These are phyloP conservation scores for Penicillium fuscoglaucum DNA, from an alignment of 2,329 filamentous ascomycete species.

Conservation along the genomic window DNA sequence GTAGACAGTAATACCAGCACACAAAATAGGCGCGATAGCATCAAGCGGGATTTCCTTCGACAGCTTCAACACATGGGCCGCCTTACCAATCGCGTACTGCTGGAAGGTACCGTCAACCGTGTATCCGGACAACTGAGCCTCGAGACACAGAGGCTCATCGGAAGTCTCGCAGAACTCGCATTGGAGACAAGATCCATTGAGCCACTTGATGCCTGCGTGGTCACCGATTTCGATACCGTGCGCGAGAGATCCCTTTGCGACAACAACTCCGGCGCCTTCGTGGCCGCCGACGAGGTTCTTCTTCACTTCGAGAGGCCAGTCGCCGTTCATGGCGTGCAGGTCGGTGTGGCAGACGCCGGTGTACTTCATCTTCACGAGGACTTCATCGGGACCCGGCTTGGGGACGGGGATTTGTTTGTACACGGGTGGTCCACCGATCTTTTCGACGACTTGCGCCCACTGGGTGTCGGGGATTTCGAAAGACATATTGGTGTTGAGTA, in stretches of 20 bases:
- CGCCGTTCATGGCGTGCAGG: constrained; percentile 76
- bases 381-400: constrained; percentile 81
- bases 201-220: constrained; percentile 85
- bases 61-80: constrained; percentile 78
- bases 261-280: constrained; percentile 77
- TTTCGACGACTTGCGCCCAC: constrained; percentile 88
- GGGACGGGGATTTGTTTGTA: constrained; percentile 68
- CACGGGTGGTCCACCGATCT: constrained; percentile 67
- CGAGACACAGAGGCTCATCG: constrained; percentile 79
- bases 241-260: constrained; percentile 75
- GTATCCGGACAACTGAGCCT: constrained; percentile 79
- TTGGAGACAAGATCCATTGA: constrained; percentile 80
- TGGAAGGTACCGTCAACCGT: constrained; percentile 93
- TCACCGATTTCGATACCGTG: constrained; percentile 78
- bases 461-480: constrained; percentile 71
- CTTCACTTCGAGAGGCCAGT: constrained; percentile 85
- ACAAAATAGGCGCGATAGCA: constrained; percentile 75
- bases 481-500: constrained; percentile 12
- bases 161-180: constrained; percentile 80
- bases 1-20: constrained; percentile 85
- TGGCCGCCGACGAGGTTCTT: constrained; percentile 81
- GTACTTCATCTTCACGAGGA: constrained; percentile 88
- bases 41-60: constrained; percentile 76
- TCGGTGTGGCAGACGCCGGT: constrained; percentile 91
- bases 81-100: constrained; percentile 86